These are phyloP conservation scores for Rhynchosporium agropyri DNA, from an alignment of 2,329 filamentous ascomycete species.

Conservation along the genomic window DNA sequence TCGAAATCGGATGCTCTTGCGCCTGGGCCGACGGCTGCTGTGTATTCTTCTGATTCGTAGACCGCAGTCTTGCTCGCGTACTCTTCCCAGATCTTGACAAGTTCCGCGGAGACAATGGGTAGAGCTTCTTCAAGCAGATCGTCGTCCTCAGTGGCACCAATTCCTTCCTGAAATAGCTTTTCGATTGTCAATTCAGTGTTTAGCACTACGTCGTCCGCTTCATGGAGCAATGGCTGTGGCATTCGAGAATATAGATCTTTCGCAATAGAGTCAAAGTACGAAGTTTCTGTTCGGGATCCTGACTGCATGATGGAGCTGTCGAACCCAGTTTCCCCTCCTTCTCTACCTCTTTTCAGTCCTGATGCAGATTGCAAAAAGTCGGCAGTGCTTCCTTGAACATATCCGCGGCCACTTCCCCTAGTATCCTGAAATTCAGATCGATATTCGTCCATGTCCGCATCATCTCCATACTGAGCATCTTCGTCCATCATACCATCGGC, in stretches of 20 bases:
- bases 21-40: slow-evolving; percentile 66
- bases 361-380: slow-evolving; percentile 41
- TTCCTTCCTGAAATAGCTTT: slow-evolving; percentile 64
- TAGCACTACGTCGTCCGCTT: slow-evolving; percentile 72
- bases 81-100: slow-evolving; percentile 59
- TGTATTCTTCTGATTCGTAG: slow-evolving; percentile 55
- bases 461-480: slow-evolving; percentile 47
- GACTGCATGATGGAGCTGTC: slow-evolving; percentile 29
- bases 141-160: slow-evolving; percentile 57
- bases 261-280: slow-evolving; percentile 65
- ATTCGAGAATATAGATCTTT: slow-evolving; percentile 66
- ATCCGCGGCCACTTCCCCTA: slow-evolving; percentile 36
- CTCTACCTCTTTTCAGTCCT: slow-evolving; percentile 29
- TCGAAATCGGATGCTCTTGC: slow-evolving; percentile 63
- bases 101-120: slow-evolving; percentile 54
- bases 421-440: slow-evolving; percentile 40
- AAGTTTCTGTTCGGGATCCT: slow-evolving; percentile 24
- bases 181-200: slow-evolving; percentile 73
- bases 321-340: slow-evolving; percentile 25
- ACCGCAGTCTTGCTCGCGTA: slow-evolving; percentile 51
- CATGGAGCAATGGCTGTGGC: slow-evolving; percentile 63
- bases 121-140: slow-evolving; percentile 60
- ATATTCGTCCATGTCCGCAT: slow-evolving; percentile 38
- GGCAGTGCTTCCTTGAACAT: slow-evolving; percentile 51
- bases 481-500: slow-evolving; percentile 45